Conservation (phyloP, 495 filamentous ascomycete species). For the Immersiella caudata region DNA sequence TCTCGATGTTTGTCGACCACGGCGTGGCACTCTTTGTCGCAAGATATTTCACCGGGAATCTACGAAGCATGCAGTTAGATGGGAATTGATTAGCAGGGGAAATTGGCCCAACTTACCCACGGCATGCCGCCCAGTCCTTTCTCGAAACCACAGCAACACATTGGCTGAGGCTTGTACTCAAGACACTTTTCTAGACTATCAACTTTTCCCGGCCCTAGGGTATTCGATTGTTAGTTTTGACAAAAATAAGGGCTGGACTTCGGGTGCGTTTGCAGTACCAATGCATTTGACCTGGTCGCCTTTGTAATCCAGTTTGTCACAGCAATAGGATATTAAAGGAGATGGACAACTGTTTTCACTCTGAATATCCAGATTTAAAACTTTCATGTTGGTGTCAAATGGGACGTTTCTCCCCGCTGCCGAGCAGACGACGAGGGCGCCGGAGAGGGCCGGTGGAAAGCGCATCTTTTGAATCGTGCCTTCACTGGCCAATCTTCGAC, state of each 20-base stretch:
- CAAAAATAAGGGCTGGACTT: not conserved
- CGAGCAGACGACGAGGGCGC: not conserved
- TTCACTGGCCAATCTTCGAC: not conserved
- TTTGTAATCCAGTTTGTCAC: constrained; percentile 1
- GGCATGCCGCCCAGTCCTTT: not conserved
- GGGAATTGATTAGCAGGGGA: not conserved
- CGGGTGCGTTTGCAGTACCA: not conserved
- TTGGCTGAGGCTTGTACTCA: constrained; percentile 18
- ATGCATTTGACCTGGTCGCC: constrained; percentile 7
- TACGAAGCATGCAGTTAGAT: not conserved
- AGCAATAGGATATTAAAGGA: not conserved
- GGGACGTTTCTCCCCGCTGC: not conserved
- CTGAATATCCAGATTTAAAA: not conserved
- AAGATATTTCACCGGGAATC: constrained; percentile 15
- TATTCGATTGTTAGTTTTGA: not conserved
- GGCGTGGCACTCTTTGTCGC: constrained; percentile 19
- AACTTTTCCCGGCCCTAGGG: constrained; percentile 21
- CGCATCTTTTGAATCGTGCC: not conserved
- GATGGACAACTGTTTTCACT: not conserved
- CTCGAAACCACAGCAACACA: constrained; percentile 24
- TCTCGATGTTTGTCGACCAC: constrained; percentile 9
- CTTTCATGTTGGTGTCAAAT: not conserved
- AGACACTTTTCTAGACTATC: constrained; percentile 18
- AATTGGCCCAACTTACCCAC: not conserved
- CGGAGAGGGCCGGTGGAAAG: not conserved